A percentile compares a stretch with the other conserved stretches of the same genome.
phyloP scores from a whole-genome alignment of 2,329 filamentous ascomycete species.

The Penicillium sp. region DNA sequence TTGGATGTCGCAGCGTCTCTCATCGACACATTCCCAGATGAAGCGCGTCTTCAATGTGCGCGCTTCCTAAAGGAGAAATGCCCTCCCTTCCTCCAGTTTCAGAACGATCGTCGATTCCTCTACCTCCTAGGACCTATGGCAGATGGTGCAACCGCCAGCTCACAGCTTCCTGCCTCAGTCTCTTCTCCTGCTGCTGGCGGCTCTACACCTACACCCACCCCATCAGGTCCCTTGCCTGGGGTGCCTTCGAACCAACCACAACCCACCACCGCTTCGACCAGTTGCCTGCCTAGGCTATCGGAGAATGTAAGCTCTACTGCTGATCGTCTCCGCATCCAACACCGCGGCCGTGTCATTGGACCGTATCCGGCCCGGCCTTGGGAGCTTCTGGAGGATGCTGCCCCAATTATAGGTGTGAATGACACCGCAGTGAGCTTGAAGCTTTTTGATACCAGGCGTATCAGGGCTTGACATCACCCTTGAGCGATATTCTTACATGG shows the following conservation, averaged over 20 bases:
- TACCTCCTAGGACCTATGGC: slow-evolving; percentile 48
- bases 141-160: slow-evolving; percentile 27
- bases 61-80: slow-evolving; percentile 50
- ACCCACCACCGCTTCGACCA: slow-evolving; percentile 16
- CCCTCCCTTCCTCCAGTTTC: slow-evolving; percentile 42
- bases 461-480: slow-evolving; percentile 27
- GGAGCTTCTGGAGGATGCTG: slow-evolving; percentile 52
- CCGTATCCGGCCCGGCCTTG: slow-evolving; percentile 45
- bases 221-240: slow-evolving; percentile 29
- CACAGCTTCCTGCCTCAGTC: slow-evolving; percentile 33
- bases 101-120: slow-evolving; percentile 45
- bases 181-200: slow-evolving; percentile 39
- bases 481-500: not conserved
- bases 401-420: slow-evolving; percentile 49
- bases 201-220: slow-evolving; percentile 36
- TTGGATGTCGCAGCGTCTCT: slow-evolving; percentile 52
- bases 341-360: slow-evolving; percentile 41
- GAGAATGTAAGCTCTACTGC: slow-evolving; percentile 35
- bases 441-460: slow-evolving; percentile 47
- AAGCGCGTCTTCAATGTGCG: slow-evolving; percentile 47
- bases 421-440: slow-evolving; percentile 50
- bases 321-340: slow-evolving; percentile 44
- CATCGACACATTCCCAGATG: slow-evolving; percentile 51
- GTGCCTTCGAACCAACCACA: slow-evolving; percentile 26
- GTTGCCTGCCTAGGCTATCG: slow-evolving; percentile 20